Evolutionary conservation across 2,329 filamentous ascomycete genomes (phyloP).

Genomic region (Trichocomaceae sp.): DNA sequence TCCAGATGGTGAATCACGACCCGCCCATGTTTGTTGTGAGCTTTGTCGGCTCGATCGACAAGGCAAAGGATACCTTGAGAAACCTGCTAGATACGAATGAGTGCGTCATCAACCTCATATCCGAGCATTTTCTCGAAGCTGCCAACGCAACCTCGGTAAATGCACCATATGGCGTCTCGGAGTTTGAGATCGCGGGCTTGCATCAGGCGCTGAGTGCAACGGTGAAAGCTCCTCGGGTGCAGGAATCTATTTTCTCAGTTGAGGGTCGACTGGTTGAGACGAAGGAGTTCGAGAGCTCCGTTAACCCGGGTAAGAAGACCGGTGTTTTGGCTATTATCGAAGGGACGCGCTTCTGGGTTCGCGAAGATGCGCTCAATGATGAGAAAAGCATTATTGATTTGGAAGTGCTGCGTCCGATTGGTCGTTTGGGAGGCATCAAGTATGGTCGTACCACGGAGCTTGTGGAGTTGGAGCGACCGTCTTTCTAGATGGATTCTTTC

Average conservation of each 20-base stretch:
- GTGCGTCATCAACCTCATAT: conserved; percentile 79
- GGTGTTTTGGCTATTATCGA: conserved; percentile 71
- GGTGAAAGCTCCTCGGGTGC: conserved; percentile 63
- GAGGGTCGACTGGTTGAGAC: conserved; percentile 71
- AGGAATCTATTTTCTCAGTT: conserved; percentile 74
- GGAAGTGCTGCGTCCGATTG: conserved; percentile 67
- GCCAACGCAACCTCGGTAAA: conserved; percentile 72
- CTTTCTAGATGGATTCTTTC: conserved; percentile 18
- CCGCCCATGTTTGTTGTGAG: conserved; percentile 73
- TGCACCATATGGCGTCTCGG: conserved; percentile 65
- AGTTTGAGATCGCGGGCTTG: conserved; percentile 75
- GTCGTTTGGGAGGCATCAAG: conserved; percentile 76
- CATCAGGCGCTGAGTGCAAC: conserved; percentile 59
- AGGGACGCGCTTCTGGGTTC: conserved; percentile 78
- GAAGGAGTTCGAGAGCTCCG: conserved; percentile 67
- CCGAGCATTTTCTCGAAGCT: conserved; percentile 75
- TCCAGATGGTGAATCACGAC: conserved; percentile 76
- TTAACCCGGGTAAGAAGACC: conserved; percentile 65
- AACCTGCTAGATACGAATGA: conserved; percentile 67
- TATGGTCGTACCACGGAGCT: conserved; percentile 67
- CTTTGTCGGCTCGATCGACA: conserved; percentile 50
- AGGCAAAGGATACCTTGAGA: conserved; percentile 69
- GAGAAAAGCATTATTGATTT: conserved; percentile 69
- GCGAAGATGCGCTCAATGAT: conserved; percentile 80
- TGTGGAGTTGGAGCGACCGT: conserved; percentile 62